phyloP scores from a whole-genome alignment of 257 asterid genomes.

The Nicotiana knightiana region DNA sequence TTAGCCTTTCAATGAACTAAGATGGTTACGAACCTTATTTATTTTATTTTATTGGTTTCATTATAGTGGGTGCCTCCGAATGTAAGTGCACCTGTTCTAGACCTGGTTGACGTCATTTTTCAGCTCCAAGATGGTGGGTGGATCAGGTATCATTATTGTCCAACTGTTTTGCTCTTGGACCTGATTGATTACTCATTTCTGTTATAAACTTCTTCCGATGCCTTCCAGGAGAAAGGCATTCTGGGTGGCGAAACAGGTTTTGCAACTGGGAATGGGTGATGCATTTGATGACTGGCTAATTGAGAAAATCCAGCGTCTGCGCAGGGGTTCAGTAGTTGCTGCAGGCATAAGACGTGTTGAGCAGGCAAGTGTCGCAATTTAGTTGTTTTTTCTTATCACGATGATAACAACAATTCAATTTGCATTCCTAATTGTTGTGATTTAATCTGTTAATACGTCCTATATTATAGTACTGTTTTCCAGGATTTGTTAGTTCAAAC shows the following conservation, averaged over 20 bases:
- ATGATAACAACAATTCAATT: background rate
- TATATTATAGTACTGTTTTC: background rate
- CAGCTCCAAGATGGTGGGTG: constrained; percentile 99
- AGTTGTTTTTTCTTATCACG: constrained; percentile 2
- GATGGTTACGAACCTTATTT: constrained; percentile 11
- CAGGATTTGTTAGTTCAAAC: background rate
- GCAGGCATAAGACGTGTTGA: constrained; percentile 77
- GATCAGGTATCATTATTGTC: constrained; percentile 59
- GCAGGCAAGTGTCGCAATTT: constrained; percentile 45
- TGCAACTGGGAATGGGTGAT: constrained; percentile 99
- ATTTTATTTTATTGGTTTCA: constrained; percentile 11
- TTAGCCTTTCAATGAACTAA: constrained; percentile 17
- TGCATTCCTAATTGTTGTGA: background rate
- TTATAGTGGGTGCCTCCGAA: constrained; percentile 94
- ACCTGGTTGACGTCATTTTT: constrained; percentile 83
- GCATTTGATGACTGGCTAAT: constrained; percentile 99
- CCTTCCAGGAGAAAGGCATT: constrained; percentile 82
- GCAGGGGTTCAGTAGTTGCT: constrained; percentile 86
- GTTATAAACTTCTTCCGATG: background rate
- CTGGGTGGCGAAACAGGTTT: constrained; percentile 96
- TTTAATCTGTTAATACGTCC: background rate
- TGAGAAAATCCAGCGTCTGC: constrained; percentile 79
- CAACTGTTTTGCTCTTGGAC: background rate
- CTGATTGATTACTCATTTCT: background rate
- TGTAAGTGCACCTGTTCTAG: constrained; percentile 71